Evolutionary conservation across 2,329 filamentous ascomycete species (phyloP).

Genomic region (Myriosclerotinia curreyana): DNA sequence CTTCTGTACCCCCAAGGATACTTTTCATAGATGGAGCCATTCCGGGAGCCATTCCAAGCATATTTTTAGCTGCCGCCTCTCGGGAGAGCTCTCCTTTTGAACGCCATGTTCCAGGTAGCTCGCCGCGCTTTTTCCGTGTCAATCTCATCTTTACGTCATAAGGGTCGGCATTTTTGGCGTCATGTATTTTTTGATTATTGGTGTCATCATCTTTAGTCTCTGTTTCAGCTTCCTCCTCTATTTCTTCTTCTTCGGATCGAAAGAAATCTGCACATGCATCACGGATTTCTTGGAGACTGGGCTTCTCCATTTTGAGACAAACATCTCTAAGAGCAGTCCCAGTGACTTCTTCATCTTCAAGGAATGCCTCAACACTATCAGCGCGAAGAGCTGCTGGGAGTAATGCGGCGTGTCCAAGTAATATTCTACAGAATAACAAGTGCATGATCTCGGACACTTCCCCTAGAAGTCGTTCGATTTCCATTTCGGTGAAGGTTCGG

Average conservation of each 20-base stretch:
- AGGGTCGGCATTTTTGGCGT: constrained; percentile 17
- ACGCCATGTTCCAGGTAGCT: constrained; percentile 34
- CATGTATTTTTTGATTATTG: background rate
- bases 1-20: constrained; percentile 23
- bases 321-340: constrained; percentile 46
- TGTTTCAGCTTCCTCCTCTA: constrained; percentile 39
- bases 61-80: constrained; percentile 31
- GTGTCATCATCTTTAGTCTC: constrained; percentile 28
- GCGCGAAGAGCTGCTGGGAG: constrained; percentile 46
- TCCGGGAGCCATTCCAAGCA: background rate
- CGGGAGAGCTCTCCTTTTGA: constrained; percentile 31
- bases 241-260: constrained; percentile 42
- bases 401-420: constrained; percentile 47
- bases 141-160: constrained; percentile 12
- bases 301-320: constrained; percentile 48
- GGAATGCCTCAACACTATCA: constrained; percentile 46
- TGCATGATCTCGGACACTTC: constrained; percentile 51
- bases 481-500: constrained; percentile 43
- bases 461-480: constrained; percentile 44
- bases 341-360: constrained; percentile 44
- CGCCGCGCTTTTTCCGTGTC: constrained; percentile 16
- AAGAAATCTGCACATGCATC: constrained; percentile 51
- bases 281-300: constrained; percentile 48
- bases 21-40: constrained; percentile 36
- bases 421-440: constrained; percentile 48